phyloP scores from a whole-genome alignment of 768 basidiomycete genomes.

The Baorangia bicolor region DNA sequence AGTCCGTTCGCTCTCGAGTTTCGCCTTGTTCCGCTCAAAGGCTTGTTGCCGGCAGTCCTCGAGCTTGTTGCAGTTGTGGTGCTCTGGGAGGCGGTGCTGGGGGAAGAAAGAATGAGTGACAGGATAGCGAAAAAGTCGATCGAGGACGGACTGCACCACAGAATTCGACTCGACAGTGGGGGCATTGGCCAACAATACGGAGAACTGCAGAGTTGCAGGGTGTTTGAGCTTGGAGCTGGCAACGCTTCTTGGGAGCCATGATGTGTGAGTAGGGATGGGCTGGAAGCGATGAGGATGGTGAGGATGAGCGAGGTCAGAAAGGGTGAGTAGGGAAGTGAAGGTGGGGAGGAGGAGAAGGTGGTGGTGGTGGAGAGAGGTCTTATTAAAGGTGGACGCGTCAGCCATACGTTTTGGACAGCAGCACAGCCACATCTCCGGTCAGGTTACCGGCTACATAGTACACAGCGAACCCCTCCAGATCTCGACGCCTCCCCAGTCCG shows the following conservation, averaged over 20 bases:
- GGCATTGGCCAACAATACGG: conserved; percentile 83
- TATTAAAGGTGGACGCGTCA: conserved; percentile 36
- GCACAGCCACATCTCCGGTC: conserved; percentile 24
- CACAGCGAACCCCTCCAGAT: conserved; percentile 55
- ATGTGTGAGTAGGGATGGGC: conserved; percentile 9
- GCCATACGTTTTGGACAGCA: conserved; percentile 5
- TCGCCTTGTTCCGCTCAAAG: conserved; percentile 83
- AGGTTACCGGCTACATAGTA: not conserved
- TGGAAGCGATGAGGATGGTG: not conserved
- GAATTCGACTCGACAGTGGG: conserved; percentile 75
- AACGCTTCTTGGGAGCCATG: conserved; percentile 88
- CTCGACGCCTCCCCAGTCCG: conserved; percentile 82
- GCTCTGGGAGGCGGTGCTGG: conserved; percentile 87
- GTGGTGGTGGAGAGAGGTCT: conserved; percentile 4
- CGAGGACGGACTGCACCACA: conserved; percentile 63
- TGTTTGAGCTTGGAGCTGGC: conserved; percentile 58
- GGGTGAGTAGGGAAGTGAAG: not conserved
- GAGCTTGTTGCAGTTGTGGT: conserved; percentile 80
- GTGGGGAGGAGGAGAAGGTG: not conserved
- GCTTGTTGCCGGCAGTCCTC: conserved; percentile 86
- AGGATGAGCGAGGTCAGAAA: not conserved
- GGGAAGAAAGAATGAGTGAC: conserved; percentile 15
- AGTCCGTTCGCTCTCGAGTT: conserved; percentile 86
- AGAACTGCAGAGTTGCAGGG: conserved; percentile 75
- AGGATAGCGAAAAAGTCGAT: not conserved